A percentile compares a stretch with the other conserved stretches of the same genome.
These are phyloP conservation scores for Dendrostoma leiphaemia DNA, from an alignment of 2,329 filamentous ascomycete genomes.

Conservation along the genomic window DNA sequence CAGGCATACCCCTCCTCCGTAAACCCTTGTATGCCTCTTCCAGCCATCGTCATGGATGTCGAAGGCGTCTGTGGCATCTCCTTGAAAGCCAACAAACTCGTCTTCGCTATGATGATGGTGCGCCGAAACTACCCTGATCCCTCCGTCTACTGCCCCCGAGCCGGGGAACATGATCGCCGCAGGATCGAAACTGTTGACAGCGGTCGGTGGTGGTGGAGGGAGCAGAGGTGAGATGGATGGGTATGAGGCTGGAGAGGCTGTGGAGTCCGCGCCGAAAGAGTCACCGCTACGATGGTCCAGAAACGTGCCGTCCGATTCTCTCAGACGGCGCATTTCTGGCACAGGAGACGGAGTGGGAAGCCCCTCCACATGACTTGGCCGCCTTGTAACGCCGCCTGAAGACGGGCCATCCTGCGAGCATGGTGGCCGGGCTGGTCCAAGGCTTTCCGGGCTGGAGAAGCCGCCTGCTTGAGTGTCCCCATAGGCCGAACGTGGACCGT, in stretches of 20 bases:
- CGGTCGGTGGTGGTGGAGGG: conserved; percentile 43
- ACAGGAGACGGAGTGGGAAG: conserved; percentile 30
- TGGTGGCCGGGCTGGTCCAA: conserved; percentile 17
- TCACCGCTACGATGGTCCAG: conserved; percentile 8
- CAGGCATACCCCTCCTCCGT: conserved; percentile 56
- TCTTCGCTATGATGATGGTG: conserved; percentile 20
- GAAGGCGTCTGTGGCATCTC: conserved; percentile 49
- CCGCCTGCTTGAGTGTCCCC: conserved; percentile 31
- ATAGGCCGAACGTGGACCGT: conserved; percentile 51
- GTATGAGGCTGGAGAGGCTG: conserved; percentile 48
- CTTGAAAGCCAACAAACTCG: conserved; percentile 42
- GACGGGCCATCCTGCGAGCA: conserved; percentile 20
- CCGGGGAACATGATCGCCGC: conserved; percentile 25
- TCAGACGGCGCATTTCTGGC: conserved; percentile 20
- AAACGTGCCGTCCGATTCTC: conserved; percentile 21
- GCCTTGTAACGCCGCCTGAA: conserved; percentile 30
- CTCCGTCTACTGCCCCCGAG: conserved; percentile 15
- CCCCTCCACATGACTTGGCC: conserved; percentile 42
- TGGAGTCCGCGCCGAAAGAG: conserved; percentile 16
- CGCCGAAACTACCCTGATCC: conserved; percentile 16
- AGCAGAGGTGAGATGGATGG: conserved; percentile 46
- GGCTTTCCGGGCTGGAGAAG: conserved; percentile 17
- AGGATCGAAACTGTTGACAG: conserved; percentile 25
- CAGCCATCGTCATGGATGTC: conserved; percentile 49
- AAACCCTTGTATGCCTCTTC: conserved; percentile 58